These are phyloP conservation scores for Colletotrichum neosansevieriae DNA, from an alignment of 2,329 filamentous ascomycete species.

Conservation along the genomic window DNA sequence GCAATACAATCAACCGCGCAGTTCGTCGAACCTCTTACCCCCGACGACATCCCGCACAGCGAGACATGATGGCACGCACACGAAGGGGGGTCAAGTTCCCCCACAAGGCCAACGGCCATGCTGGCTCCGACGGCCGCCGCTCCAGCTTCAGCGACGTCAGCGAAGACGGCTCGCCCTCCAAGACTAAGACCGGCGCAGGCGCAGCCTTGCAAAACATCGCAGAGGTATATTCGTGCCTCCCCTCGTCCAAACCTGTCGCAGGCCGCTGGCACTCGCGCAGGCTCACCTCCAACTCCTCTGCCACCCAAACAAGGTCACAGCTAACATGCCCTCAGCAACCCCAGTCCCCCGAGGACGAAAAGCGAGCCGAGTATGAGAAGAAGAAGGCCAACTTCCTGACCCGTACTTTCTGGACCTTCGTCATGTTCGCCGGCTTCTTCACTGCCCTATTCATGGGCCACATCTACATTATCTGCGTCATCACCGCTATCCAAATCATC, in stretches of 20 bases:
- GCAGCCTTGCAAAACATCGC: constrained; percentile 52
- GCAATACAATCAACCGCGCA: neutral
- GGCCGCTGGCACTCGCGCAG: neutral
- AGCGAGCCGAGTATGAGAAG: constrained; percentile 86
- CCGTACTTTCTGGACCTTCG: constrained; percentile 95
- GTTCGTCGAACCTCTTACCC: neutral
- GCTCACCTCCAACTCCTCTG: neutral
- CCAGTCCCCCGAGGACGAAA: constrained; percentile 53
- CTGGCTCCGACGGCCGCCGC: constrained; percentile 67
- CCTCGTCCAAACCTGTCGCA: neutral
- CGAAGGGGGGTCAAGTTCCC: constrained; percentile 68
- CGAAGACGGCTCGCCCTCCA: constrained; percentile 63
- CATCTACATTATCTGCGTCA: constrained; percentile 94
- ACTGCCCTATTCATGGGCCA: constrained; percentile 93
- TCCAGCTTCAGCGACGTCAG: constrained; percentile 79
- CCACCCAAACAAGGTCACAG: neutral
- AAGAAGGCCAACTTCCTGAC: constrained; percentile 99
- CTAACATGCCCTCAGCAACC: constrained; percentile 53
- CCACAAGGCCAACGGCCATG: constrained; percentile 61
- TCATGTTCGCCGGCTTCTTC: constrained; percentile 97
- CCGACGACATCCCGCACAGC: neutral
- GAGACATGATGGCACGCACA: constrained; percentile 50
- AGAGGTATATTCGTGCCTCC: constrained; percentile 47
- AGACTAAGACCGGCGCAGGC: constrained; percentile 40
- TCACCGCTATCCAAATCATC: constrained; percentile 94